phyloP scores from a whole-genome alignment of 805 yeast species.

The Suhomyces canberraensis region DNA sequence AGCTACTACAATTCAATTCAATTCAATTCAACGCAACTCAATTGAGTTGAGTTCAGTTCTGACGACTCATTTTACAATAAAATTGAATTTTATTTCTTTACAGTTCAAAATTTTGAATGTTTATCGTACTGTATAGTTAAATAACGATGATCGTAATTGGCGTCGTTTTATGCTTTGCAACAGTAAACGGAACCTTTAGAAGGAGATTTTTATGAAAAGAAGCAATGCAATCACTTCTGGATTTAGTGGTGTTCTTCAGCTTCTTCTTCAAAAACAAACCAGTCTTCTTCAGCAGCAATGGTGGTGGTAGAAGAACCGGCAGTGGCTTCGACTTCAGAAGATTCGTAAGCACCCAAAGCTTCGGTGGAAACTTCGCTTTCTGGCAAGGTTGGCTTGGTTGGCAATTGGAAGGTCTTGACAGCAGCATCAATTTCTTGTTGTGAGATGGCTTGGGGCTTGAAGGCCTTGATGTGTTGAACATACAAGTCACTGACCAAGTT shows the following conservation, averaged over 20 bases:
- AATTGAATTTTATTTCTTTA: too few relatives aligned
- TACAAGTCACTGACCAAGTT: slow-evolving; percentile 82
- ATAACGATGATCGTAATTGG: not conserved
- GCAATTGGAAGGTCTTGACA: slow-evolving; percentile 80
- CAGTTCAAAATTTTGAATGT: too few relatives aligned
- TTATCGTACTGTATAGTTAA: slow-evolving; percentile 1
- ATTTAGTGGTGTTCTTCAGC: slow-evolving; percentile 52
- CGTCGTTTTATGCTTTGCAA: too few relatives aligned
- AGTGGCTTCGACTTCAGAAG: slow-evolving; percentile 62
- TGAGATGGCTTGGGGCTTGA: slow-evolving; percentile 77
- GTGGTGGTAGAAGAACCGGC: slow-evolving; percentile 31
- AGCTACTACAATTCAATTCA: not conserved
- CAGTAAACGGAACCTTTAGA: too few relatives aligned
- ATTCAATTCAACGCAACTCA: too few relatives aligned
- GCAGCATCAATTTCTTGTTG: slow-evolving; percentile 73
- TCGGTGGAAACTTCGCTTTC: slow-evolving; percentile 65
- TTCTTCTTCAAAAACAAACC: slow-evolving; percentile 76
- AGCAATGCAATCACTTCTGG: not conserved
- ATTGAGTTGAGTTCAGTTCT: too few relatives aligned
- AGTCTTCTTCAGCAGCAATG: slow-evolving; percentile 59
- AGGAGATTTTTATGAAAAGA: too few relatives aligned
- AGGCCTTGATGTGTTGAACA: slow-evolving; percentile 79
- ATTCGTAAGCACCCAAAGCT: slow-evolving; percentile 65
- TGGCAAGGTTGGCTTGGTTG: slow-evolving; percentile 76
- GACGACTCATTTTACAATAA: too few relatives aligned